Conservation (phyloP, 768 basidiomycete genomes). For the Auricularia heimuer region DNA sequence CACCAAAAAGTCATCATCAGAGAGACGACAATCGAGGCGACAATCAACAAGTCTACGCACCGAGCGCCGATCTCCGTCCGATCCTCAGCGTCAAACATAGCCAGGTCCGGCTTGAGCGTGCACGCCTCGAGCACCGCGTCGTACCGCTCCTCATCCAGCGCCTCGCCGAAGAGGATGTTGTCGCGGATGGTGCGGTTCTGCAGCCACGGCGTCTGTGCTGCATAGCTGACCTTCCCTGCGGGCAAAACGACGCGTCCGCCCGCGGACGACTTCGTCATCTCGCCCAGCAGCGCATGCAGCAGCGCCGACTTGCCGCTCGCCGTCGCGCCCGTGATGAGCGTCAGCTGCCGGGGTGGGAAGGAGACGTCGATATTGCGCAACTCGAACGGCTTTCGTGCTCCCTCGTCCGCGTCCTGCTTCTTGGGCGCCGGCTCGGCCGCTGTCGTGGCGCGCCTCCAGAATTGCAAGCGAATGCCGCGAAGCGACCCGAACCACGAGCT, state of each 20-base stretch:
- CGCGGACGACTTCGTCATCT: slow-evolving; percentile 46
- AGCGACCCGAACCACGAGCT: no score
- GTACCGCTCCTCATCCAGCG: slow-evolving; percentile 29
- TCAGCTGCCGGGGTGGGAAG: slow-evolving; percentile 26
- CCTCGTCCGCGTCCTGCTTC: slow-evolving; percentile 12
- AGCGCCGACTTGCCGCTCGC: slow-evolving; percentile 19
- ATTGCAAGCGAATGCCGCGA: no score
- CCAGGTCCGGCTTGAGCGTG: slow-evolving; percentile 33
- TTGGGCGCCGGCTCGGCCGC: no score
- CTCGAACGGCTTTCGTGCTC: slow-evolving; percentile 19
- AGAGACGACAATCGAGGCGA: background rate
- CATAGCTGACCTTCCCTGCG: slow-evolving; percentile 21
- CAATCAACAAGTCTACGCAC: background rate
- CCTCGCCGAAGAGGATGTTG: slow-evolving; percentile 52
- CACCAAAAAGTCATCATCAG: background rate
- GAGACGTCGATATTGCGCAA: slow-evolving; percentile 25
- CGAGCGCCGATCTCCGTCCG: slow-evolving; percentile 25
- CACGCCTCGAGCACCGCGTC: slow-evolving; percentile 29
- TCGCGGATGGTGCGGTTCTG: slow-evolving; percentile 41
- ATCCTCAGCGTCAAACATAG: slow-evolving; percentile 33
- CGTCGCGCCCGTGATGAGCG: slow-evolving; percentile 26
- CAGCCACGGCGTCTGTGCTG: slow-evolving; percentile 41
- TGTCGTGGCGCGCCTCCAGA: no score
- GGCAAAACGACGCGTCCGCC: slow-evolving; percentile 26
- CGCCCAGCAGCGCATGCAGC: slow-evolving; percentile 48